phyloP scores from a whole-genome alignment of 106 monocot genomes.

The Dendrobium catenatum region DNA sequence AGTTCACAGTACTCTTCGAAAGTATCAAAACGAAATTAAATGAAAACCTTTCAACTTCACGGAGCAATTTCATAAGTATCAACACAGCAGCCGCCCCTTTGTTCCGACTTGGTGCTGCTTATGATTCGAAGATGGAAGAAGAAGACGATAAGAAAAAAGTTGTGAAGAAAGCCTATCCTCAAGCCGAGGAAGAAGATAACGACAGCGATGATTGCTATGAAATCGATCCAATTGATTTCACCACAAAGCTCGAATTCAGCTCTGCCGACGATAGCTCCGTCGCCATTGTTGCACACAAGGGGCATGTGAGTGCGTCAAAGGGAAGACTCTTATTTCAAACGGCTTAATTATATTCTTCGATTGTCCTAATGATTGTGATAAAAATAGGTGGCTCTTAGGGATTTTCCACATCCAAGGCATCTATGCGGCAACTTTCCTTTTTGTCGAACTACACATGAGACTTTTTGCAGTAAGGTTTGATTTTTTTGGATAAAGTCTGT shows the following conservation, averaged over 20 bases:
- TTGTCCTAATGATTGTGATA: not conserved
- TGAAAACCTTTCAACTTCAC: no score
- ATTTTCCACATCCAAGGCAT: constrained; percentile 52
- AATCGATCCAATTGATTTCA: constrained; percentile 6
- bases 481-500: not conserved
- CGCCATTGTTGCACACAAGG: not conserved
- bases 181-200: not conserved
- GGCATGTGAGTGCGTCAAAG: not conserved
- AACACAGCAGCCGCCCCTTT: not conserved
- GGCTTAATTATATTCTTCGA: not conserved
- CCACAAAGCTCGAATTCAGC: not conserved
- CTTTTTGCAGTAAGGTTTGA: constrained; percentile 22
- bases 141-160: constrained; percentile 8
- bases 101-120: not conserved
- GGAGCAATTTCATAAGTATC: no score
- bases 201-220: constrained; percentile 9
- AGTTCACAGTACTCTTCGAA: no score
- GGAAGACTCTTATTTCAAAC: not conserved
- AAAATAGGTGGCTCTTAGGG: constrained; percentile 35
- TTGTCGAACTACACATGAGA: constrained; percentile 22
- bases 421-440: constrained; percentile 43
- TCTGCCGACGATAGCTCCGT: not conserved
- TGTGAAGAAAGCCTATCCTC: not conserved
- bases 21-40: no score
- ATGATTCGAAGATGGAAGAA: not conserved